Percentiles rank a stretch among this genome's conserved stretches.
Conservation (phyloP, 306 rosid species). For the Echinosophora koreensis region DNA sequence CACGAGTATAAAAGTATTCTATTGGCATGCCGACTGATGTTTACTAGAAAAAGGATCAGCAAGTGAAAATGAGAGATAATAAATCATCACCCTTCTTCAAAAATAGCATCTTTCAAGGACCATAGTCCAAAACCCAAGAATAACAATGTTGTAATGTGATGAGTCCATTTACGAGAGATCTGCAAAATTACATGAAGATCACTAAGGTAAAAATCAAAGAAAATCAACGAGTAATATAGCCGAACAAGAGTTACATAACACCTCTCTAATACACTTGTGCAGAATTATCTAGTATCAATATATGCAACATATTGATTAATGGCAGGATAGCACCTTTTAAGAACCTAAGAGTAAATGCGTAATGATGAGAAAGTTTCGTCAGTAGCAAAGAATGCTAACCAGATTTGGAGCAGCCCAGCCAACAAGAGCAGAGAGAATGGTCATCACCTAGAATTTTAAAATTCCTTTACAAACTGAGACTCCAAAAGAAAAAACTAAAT, state of each 20-base stretch:
- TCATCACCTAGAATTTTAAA: slow-evolving; percentile 78
- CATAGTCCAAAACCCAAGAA: slow-evolving; percentile 89
- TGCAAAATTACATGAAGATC: slow-evolving; percentile 51
- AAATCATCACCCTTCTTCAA: slow-evolving; percentile 68
- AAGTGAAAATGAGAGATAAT: slow-evolving; percentile 25
- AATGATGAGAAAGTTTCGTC: slow-evolving; percentile 30
- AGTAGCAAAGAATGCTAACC: slow-evolving; percentile 54
- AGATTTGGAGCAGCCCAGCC: slow-evolving; percentile 99
- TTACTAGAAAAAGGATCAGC: slow-evolving; percentile 34
- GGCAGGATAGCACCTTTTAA: neutral
- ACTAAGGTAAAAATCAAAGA: slow-evolving; percentile 11
- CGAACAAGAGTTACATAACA: slow-evolving; percentile 36
- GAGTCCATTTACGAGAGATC: slow-evolving; percentile 88
- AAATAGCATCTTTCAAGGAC: slow-evolving; percentile 91
- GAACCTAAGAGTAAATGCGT: neutral
- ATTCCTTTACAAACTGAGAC: slow-evolving; percentile 27
- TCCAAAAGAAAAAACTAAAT: neutral
- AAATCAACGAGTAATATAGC: neutral
- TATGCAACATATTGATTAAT: neutral
- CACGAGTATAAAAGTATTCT: slow-evolving; percentile 14
- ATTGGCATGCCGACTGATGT: slow-evolving; percentile 12
- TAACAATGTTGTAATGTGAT: slow-evolving; percentile 83
- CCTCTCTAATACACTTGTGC: neutral
- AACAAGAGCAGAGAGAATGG: slow-evolving; percentile 87
- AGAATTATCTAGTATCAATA: slow-evolving; percentile 15